Evolutionary conservation across 139 green algal genomes (phyloP).

Genomic region (Closterium sp.): DNA sequence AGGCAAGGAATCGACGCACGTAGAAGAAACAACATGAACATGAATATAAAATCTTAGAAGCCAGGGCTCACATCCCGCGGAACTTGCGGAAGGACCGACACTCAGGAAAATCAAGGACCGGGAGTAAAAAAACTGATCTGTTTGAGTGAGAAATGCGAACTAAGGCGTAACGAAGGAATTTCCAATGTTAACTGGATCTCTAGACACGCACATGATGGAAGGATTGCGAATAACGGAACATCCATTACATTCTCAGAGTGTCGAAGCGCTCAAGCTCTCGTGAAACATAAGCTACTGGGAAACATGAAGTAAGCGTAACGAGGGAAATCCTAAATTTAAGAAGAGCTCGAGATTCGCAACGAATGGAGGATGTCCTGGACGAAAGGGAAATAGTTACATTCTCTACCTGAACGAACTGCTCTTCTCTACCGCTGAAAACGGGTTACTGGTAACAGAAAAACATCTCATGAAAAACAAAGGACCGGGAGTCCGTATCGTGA

Average conservation of each 20-base stretch:
- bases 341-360: not conserved
- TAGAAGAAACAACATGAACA: not conserved
- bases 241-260: not conserved
- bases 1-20: not conserved
- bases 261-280: not conserved
- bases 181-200: not conserved
- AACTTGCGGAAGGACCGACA: not conserved
- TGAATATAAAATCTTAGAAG: too few relatives aligned
- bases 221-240: not conserved
- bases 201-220: not conserved
- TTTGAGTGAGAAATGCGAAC: not conserved
- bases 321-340: not conserved
- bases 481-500: not conserved
- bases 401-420: not conserved
- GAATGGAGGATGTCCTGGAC: not conserved
- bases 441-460: too few relatives aligned
- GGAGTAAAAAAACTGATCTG: too few relatives aligned
- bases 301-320: not conserved
- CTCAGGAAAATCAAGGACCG: not conserved
- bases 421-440: too few relatives aligned
- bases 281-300: not conserved
- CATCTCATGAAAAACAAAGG: not conserved
- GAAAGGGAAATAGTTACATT: not conserved
- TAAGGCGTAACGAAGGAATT: not conserved
- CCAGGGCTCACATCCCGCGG: too few relatives aligned